Base-by-base conservation (phyloP, 805 yeast genomes). In the Priceomyces castillae region DNA sequence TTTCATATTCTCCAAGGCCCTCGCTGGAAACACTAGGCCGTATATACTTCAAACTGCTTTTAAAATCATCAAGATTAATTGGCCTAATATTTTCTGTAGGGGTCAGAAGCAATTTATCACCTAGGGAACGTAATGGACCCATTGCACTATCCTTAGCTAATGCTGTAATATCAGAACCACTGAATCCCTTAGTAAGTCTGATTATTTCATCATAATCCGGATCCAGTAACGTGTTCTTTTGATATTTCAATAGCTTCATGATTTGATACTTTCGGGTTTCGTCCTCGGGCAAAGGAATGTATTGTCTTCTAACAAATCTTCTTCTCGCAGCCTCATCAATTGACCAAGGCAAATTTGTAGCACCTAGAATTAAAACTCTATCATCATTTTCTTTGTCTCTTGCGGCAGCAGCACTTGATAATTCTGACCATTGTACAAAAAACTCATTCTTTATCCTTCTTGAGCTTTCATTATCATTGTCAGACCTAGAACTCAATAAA, bases 301-400 rank as follows among this genome's bases (percentile, higher is more conserved):
- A 90, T 57, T 88, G 95, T 40, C 97, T 73, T 55, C 95, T 78
- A 5, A 88, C 95, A 65, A 92, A 92, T 49, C 98, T 74, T 61
- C 98, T 77, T 56, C 97, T 73, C 0, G 98, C 97, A 2, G 97
- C 97, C 57, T 94, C 98, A 63, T 92, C 99, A 47, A 87, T 90
- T 1, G 89, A 85, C 99, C 99, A 92, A 0, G 99, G 99, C 48
- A 92, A 62, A 61, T 92, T 94, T 0, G 98, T 92, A 1, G 98
- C 97, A 0, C 97, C 98, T 33, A 94, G 67, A 2, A 92, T 95
- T 30, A 94, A 70, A 2, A 92, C 98, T 42, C 97, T 72, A 39
- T 68, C 73, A 34, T 58, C 65, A 18, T 48, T 57, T 39, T 80
- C 80, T 44, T 71, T 77, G 39, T 81, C 84, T 39, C 81, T 75